Conservation (phyloP, 257 asterid genomes). For the Solanum pimpinellifolium region DNA sequence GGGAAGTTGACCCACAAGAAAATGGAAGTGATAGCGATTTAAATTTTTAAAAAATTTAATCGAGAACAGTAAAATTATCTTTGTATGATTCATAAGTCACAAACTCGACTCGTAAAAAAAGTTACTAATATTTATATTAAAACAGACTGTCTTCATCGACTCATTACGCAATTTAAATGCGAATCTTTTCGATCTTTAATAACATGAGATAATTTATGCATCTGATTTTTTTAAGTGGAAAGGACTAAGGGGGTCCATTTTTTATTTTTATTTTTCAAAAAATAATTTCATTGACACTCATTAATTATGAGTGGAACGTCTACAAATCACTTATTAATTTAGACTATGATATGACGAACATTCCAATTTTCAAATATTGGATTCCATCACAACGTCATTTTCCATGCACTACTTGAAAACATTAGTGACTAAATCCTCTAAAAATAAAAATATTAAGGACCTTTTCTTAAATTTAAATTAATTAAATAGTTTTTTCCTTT, state of each 20-base stretch:
- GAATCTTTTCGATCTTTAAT: accelerated
- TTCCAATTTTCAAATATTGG: not conserved
- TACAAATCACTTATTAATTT: not conserved
- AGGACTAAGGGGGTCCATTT: not conserved
- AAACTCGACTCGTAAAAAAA: accelerated
- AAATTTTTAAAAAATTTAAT: no score
- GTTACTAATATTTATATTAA: accelerated
- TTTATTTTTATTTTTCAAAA: not conserved
- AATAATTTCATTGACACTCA: not conserved
- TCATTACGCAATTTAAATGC: accelerated
- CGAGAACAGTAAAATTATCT: not conserved
- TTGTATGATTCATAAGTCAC: not conserved
- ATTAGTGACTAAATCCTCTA: not conserved
- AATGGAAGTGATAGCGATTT: not conserved
- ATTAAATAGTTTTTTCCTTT: not conserved
- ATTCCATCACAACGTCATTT: not conserved
- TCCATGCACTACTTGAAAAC: not conserved
- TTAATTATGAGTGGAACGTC: not conserved
- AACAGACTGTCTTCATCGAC: not conserved
- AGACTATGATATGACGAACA: not conserved
- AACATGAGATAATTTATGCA: accelerated
- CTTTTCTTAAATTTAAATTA: not conserved
- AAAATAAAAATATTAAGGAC: not conserved
- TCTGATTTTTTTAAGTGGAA: not conserved
- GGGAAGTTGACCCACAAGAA: not conserved